Conservation (phyloP, 768 basidiomycete genomes). For the Termitomyces bulborhizus region DNA sequence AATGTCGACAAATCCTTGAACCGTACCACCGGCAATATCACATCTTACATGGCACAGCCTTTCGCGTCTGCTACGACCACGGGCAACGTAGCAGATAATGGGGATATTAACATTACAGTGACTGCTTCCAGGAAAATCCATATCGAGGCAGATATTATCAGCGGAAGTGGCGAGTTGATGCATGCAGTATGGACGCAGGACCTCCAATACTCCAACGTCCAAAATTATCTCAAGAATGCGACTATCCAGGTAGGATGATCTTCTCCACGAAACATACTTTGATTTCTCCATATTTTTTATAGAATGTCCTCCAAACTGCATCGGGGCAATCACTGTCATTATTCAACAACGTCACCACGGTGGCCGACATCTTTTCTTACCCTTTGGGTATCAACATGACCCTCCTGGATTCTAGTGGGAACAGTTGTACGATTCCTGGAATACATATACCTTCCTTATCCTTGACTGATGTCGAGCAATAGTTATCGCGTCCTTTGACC, state of each 20-base stretch:
- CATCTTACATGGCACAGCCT: constrained; percentile 45
- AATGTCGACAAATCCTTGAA: constrained; percentile 51
- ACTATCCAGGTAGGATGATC: constrained; percentile 27
- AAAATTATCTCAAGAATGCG: constrained; percentile 49
- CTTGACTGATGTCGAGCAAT: neutral
- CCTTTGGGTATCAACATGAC: constrained; percentile 42
- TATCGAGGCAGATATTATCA: constrained; percentile 56
- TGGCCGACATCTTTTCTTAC: constrained; percentile 37
- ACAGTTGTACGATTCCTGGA: constrained; percentile 25
- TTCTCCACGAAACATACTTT: neutral
- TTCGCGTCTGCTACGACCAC: constrained; percentile 47
- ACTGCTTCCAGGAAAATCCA: constrained; percentile 47
- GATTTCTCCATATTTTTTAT: neutral
- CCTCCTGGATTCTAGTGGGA: constrained; percentile 25
- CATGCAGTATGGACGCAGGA: constrained; percentile 54
- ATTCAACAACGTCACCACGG: constrained; percentile 30
- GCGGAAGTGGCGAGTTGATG: constrained; percentile 54
- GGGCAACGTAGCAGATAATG: constrained; percentile 30
- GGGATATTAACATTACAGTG: constrained; percentile 60
- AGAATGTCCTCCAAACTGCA: constrained; percentile 37
- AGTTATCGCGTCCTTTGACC: constrained; percentile 57
- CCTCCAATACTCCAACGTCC: constrained; percentile 54
- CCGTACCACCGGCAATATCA: constrained; percentile 65
- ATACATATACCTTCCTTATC: neutral
- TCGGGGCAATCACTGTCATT: constrained; percentile 29